Percentiles rank a stretch among this genome's conserved stretches.
These are phyloP conservation scores for Pleurotus salmoneostramineus DNA, from an alignment of 768 basidiomycete genomes.

Conservation along the genomic window DNA sequence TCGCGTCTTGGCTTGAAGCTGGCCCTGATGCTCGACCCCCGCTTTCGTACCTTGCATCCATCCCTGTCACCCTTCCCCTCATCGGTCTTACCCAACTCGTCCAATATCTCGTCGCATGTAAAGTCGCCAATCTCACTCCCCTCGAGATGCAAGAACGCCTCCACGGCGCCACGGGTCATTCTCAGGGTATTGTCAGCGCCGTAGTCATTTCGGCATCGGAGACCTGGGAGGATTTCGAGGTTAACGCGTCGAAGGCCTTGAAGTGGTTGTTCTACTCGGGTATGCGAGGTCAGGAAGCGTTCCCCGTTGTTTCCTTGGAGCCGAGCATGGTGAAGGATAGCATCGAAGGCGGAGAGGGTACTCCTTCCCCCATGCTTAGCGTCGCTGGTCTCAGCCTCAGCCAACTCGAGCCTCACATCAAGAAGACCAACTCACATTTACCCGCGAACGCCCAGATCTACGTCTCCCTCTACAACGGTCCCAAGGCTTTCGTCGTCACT, in stretches of 20 bases:
- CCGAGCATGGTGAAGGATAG: conserved; percentile 85
- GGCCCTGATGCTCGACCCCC: conserved; percentile 61
- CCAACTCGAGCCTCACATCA: conserved; percentile 77
- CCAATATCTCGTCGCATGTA: conserved; percentile 84
- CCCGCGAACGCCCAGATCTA: conserved; percentile 72
- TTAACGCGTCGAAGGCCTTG: conserved; percentile 79
- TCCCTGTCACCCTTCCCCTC: conserved; percentile 92
- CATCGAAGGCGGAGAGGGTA: conserved; percentile 89
- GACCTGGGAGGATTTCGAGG: conserved; percentile 68
- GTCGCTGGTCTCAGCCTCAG: conserved; percentile 77
- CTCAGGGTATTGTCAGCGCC: conserved; percentile 96
- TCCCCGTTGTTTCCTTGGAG: conserved; percentile 89
- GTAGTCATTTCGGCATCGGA: conserved; percentile 79
- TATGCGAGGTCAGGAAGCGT: conserved; percentile 88
- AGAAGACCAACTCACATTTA: conserved; percentile 85
- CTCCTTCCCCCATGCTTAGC: conserved; percentile 90
- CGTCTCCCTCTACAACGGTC: conserved; percentile 91
- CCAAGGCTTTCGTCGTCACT: conserved; percentile 88
- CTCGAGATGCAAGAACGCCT: conserved; percentile 75
- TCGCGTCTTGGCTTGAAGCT: conserved; percentile 80
- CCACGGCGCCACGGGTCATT: conserved; percentile 92
- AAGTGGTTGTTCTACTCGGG: conserved; percentile 94
- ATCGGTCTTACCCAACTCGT: conserved; percentile 95
- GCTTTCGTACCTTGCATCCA: conserved; percentile 82
- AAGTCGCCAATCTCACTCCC: conserved; percentile 70